These are phyloP conservation scores for Streptanthus diversifolius DNA, from an alignment of 345 rosid species.

Conservation along the genomic window DNA sequence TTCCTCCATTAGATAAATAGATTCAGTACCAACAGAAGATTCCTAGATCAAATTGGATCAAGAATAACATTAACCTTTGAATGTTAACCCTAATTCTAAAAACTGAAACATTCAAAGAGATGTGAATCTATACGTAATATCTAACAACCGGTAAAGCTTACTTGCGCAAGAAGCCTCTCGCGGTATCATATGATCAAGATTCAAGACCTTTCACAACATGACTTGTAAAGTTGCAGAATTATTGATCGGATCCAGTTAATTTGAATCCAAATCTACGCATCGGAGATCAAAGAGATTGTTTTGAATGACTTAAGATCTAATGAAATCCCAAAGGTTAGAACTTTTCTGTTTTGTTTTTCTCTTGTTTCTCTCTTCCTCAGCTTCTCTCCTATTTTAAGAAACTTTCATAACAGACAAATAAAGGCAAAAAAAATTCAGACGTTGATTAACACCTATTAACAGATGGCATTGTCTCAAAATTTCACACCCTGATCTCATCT, in stretches of 20 bases:
- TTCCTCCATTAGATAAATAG: conserved; percentile 27
- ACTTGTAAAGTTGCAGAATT: background rate
- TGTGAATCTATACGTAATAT: background rate
- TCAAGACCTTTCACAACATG: background rate
- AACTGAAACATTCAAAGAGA: background rate
- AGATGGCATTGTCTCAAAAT: conserved; percentile 10
- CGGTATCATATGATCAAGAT: conserved; percentile 9
- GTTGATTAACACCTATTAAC: conserved; percentile 10
- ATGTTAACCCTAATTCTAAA: background rate
- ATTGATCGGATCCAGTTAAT: background rate
- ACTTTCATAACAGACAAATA: conserved; percentile 8
- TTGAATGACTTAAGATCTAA: background rate
- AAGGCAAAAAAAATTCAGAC: background rate
- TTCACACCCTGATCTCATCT: background rate
- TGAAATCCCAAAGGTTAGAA: conserved; percentile 14
- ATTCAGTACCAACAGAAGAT: conserved; percentile 17
- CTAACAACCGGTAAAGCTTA: conserved; percentile 9
- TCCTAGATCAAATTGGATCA: conserved; percentile 1
- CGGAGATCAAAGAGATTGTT: background rate
- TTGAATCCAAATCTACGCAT: background rate
- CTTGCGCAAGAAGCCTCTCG: conserved; percentile 4
- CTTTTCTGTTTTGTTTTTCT: conserved; percentile 12
- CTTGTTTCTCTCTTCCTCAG: background rate
- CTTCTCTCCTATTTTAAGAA: conserved; percentile 25
- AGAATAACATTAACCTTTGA: background rate